A percentile compares a stretch with the other conserved stretches of the same genome.
Conservation (phyloP, 164 flowering plant species). For the Chimonanthus praecox region DNA sequence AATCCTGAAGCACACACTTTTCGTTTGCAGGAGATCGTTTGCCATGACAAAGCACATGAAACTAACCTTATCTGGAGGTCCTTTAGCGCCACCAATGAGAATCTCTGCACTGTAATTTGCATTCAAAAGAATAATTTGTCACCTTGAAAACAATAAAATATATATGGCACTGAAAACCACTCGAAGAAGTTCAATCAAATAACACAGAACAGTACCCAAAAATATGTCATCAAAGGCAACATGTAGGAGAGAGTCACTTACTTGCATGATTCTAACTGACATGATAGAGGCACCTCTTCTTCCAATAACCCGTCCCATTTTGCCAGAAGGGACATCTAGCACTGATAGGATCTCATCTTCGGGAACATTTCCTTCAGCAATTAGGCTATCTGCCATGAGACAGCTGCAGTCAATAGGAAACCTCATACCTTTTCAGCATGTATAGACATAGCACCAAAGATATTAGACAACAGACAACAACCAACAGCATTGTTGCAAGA, state of each 20-base stretch:
- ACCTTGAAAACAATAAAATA: background rate
- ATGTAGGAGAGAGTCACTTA: constrained; percentile 22
- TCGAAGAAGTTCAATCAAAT: background rate
- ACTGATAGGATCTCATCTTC: constrained; percentile 86
- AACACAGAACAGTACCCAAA: background rate
- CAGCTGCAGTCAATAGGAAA: background rate
- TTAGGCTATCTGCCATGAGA: constrained; percentile 35
- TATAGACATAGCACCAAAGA: background rate
- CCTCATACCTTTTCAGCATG: background rate
- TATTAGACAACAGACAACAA: background rate
- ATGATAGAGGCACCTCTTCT: constrained; percentile 70
- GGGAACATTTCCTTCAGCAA: constrained; percentile 37
- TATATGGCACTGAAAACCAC: background rate
- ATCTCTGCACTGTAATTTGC: constrained; percentile 77
- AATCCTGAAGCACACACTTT: too few species aligned
- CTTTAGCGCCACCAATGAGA: constrained; percentile 76
- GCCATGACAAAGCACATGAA: background rate
- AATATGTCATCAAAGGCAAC: background rate
- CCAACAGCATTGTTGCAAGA: background rate
- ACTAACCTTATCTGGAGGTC: constrained; percentile 91
- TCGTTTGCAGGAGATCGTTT: background rate
- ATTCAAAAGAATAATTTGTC: constrained; percentile 8
- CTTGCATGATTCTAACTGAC: constrained; percentile 85
- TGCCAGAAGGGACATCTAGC: constrained; percentile 76
- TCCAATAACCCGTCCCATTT: constrained; percentile 90